A percentile compares a stretch with the other conserved stretches of the same genome.
Conservation (phyloP, 2,329 filamentous ascomycete species). For the Tolypocladium sp. region DNA sequence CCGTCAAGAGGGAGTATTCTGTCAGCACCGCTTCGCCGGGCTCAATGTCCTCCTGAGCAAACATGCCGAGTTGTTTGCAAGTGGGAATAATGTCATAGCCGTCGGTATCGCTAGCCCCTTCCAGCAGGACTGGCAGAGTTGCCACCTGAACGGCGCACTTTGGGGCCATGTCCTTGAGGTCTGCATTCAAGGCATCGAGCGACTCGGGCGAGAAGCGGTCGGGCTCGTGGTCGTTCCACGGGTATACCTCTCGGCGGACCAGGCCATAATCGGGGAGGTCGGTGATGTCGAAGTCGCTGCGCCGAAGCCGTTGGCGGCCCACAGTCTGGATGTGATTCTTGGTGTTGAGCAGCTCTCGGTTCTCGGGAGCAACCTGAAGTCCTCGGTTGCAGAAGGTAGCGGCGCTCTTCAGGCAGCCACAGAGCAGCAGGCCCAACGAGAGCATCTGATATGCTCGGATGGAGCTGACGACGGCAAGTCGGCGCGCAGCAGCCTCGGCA, state of each 20-base stretch:
- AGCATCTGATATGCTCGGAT: slow-evolving; percentile 51
- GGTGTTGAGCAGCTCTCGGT: slow-evolving; percentile 45
- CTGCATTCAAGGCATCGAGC: slow-evolving; percentile 60
- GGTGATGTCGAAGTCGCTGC: slow-evolving; percentile 35
- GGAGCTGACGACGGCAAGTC: slow-evolving; percentile 41
- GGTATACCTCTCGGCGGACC: slow-evolving; percentile 62
- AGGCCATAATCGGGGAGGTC: slow-evolving; percentile 60
- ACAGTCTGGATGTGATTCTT: slow-evolving; percentile 45
- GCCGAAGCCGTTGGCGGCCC: slow-evolving; percentile 37
- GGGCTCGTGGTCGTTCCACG: slow-evolving; percentile 59
- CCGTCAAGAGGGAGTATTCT: slow-evolving; percentile 81
- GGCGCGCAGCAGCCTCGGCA: slow-evolving; percentile 21
- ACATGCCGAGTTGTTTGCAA: slow-evolving; percentile 77
- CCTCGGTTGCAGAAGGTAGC: slow-evolving; percentile 57
- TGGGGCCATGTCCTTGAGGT: slow-evolving; percentile 61
- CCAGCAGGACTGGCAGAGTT: slow-evolving; percentile 62
- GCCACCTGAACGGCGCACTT: slow-evolving; percentile 74
- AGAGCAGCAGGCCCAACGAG: slow-evolving; percentile 48
- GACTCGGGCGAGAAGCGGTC: slow-evolving; percentile 63
- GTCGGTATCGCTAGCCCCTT: slow-evolving; percentile 41
- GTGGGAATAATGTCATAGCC: slow-evolving; percentile 43
- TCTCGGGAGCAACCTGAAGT: slow-evolving; percentile 41
- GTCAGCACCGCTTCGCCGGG: slow-evolving; percentile 68
- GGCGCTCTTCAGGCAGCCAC: slow-evolving; percentile 61
- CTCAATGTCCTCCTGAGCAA: slow-evolving; percentile 72